These are phyloP conservation scores for Xylaria sp. DNA, from an alignment of 2,329 filamentous ascomycete species.

Conservation along the genomic window DNA sequence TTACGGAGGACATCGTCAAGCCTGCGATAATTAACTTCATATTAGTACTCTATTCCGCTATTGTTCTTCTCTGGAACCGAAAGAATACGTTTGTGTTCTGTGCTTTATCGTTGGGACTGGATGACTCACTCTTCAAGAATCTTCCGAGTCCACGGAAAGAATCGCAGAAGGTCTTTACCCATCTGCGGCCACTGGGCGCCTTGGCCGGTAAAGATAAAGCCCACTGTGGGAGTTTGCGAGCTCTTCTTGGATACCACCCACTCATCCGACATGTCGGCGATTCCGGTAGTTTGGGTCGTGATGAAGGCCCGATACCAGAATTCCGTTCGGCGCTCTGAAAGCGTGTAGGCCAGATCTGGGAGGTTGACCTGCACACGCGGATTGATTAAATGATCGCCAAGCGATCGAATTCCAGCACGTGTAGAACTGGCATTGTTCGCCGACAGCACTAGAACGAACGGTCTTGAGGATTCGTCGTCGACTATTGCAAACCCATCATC, in stretches of 20 bases:
- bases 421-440: slow-evolving; percentile 44
- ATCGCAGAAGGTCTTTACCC: slow-evolving; percentile 35
- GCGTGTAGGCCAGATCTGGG: slow-evolving; percentile 47
- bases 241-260: slow-evolving; percentile 16
- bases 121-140: slow-evolving; percentile 36
- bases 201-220: slow-evolving; percentile 44
- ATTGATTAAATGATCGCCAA: slow-evolving; percentile 44
- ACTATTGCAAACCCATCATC: background rate
- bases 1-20: slow-evolving; percentile 15
- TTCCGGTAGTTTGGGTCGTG: slow-evolving; percentile 18
- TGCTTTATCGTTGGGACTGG: background rate
- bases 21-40: background rate
- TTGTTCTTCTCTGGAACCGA: too few species aligned
- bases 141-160: slow-evolving; percentile 17
- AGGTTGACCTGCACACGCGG: slow-evolving; percentile 42
- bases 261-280: slow-evolving; percentile 5
- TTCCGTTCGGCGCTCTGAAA: slow-evolving; percentile 42
- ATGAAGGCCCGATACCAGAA: slow-evolving; percentile 45
- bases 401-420: slow-evolving; percentile 36
- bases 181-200: slow-evolving; percentile 45
- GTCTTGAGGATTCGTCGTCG: slow-evolving; percentile 11
- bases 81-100: too few species aligned
- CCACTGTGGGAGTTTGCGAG: slow-evolving; percentile 1
- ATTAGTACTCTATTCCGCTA: too few species aligned
- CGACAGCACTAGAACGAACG: slow-evolving; percentile 40